A percentile compares a stretch with the other conserved stretches of the same genome.
Conservation (phyloP, 2,329 filamentous ascomycete genomes). For the Amauroascus niger region DNA sequence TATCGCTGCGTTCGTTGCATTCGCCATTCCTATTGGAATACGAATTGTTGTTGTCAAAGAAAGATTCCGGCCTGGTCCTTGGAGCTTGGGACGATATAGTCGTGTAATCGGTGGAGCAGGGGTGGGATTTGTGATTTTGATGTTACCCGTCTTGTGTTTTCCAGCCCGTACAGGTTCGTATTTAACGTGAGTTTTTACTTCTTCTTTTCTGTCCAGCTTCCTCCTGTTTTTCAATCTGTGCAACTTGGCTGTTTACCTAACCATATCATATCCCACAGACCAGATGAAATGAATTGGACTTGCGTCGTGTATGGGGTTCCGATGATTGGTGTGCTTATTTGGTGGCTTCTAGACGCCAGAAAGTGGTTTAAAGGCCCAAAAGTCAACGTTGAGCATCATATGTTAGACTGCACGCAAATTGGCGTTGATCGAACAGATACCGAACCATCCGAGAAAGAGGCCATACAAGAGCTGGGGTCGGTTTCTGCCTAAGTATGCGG, state of each 20-base stretch:
- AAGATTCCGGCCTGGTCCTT: slow-evolving; percentile 56
- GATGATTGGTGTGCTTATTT: slow-evolving; percentile 50
- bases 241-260: background rate
- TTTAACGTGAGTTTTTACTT: slow-evolving; percentile 34
- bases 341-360: slow-evolving; percentile 54
- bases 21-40: slow-evolving; percentile 37
- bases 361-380: slow-evolving; percentile 64
- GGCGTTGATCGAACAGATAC: background rate
- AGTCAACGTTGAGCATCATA: slow-evolving; percentile 52
- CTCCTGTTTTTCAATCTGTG: too few relatives aligned
- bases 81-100: slow-evolving; percentile 55
- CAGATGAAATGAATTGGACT: slow-evolving; percentile 58
- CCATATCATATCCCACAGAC: slow-evolving; percentile 20
- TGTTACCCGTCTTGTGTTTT: slow-evolving; percentile 60
- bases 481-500: background rate
- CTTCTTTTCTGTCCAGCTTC: background rate
- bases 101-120: slow-evolving; percentile 49
- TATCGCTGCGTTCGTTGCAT: slow-evolving; percentile 54
- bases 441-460: background rate
- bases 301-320: slow-evolving; percentile 55
- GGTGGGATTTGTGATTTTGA: slow-evolving; percentile 52
- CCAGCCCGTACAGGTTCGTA: slow-evolving; percentile 49
- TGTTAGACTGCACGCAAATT: slow-evolving; percentile 1
- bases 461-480: background rate
- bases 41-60: slow-evolving; percentile 47